Evolutionary conservation across 495 filamentous ascomycete species (phyloP).

Genomic region (Podospora anserina): DNA sequence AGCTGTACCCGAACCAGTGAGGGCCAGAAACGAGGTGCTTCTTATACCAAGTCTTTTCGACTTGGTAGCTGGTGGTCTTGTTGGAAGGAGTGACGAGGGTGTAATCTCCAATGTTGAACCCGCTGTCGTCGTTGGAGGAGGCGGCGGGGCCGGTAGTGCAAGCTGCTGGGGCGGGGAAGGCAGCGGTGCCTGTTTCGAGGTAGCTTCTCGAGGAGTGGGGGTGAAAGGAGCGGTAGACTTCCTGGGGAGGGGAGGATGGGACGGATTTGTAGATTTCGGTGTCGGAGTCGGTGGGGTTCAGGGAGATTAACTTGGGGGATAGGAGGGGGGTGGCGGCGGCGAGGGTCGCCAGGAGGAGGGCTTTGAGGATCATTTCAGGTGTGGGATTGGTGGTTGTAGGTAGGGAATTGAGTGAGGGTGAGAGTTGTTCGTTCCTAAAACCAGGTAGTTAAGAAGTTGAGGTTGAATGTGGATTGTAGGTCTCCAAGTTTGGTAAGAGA

Average conservation of each 20-base stretch:
- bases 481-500: background rate
- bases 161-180: background rate
- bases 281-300: background rate
- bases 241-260: background rate
- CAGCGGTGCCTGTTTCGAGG: background rate
- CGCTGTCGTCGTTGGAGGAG: slow-evolving; percentile 8
- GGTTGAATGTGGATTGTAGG: background rate
- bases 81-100: slow-evolving; percentile 18
- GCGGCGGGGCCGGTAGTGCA: slow-evolving; percentile 27
- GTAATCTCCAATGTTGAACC: slow-evolving; percentile 25
- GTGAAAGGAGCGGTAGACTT: background rate
- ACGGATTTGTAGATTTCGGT: background rate
- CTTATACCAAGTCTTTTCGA: slow-evolving; percentile 23
- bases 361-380: background rate
- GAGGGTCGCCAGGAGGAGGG: background rate
- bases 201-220: background rate
- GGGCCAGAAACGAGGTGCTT: slow-evolving; percentile 29
- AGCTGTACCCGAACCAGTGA: slow-evolving; percentile 16
- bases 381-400: background rate
- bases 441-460: background rate
- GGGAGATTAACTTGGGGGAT: background rate
- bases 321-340: too few species aligned
- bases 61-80: slow-evolving; percentile 19
- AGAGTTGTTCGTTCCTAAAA: background rate
- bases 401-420: background rate